Evolutionary conservation across 148 eudicot species (phyloP), one percentile per base, ranked within the genome.

Genomic region (Vaccinium myrtillus): DNA sequence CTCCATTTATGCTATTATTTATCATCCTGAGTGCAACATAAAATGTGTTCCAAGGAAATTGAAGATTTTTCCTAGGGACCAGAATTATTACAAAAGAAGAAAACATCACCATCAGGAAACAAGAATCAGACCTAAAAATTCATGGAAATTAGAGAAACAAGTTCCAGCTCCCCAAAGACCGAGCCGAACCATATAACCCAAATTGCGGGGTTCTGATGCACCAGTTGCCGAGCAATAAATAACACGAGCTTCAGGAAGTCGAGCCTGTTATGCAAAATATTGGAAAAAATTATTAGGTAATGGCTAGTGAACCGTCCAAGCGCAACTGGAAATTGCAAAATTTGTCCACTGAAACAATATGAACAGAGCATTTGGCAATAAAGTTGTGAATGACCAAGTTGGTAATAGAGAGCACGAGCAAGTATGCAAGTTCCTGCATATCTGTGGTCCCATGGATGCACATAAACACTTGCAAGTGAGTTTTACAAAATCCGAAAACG

Each of bases 181-280:
- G 87, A 97, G 98, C 58, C 99, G 98, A 87, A 94, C 95, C 99
- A 97, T 97, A 86, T 97, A 97, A 58, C 98, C 99, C 97, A 97
- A 86, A 87, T 97, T 97, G 10, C 98, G 96, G 36, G 99, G 99
- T 89, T 97, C 99, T 67, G 99, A 92, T 81, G 99, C 99, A 85
- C 99, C 99, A 85, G 99, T 97, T 78, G 99, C 99, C 71, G 99
- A 97, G 86, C 98, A 97, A 82, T 97, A 97, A 86, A 97, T 89
- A 83, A 97, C 95, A 83, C 99, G 98, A 78, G 98, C 98, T 89
- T 97, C 93, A 88, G 98, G 98, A 90, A 97, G 99, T 75, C 90
- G 89, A 59, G 90, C 98, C 99, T 97, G 93, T 84, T 75, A 78
- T 53, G 69, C 39, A 86, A 82, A 74, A 83, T 59, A 65, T 36